Evolutionary conservation across 2,329 filamentous ascomycete species (phyloP).

Genomic region (Fusarium domesticum): DNA sequence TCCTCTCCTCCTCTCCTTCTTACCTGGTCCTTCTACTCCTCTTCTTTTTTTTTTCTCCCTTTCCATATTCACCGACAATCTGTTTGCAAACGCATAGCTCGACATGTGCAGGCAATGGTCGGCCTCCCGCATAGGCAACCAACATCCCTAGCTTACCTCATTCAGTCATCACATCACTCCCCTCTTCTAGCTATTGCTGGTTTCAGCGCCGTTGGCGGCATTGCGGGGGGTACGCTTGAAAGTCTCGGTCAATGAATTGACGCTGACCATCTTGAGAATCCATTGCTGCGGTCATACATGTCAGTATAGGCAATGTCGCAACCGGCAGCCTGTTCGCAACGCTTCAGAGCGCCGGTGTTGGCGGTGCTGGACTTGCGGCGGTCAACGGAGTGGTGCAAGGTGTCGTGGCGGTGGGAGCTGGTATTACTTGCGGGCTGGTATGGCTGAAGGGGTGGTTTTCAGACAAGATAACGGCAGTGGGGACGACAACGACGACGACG

Average conservation of each 20-base stretch:
- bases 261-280: slow-evolving; percentile 18
- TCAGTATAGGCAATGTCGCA: slow-evolving; percentile 28
- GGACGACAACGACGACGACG: neutral
- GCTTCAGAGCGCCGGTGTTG: slow-evolving; percentile 31
- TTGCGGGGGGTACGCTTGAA: slow-evolving; percentile 17
- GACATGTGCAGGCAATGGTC: neutral
- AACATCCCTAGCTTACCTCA: slow-evolving; percentile 3
- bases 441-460: too few species aligned
- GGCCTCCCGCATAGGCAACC: neutral
- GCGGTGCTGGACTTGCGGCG: slow-evolving; percentile 22
- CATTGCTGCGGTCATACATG: slow-evolving; percentile 26
- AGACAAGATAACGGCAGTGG: neutral
- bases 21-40: too few species aligned
- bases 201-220: slow-evolving; percentile 19
- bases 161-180: slow-evolving; percentile 7
- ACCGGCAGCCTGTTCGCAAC: slow-evolving; percentile 26
- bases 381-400: slow-evolving; percentile 12
- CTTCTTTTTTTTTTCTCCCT: too few species aligned
- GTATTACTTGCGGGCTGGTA: too few species aligned
- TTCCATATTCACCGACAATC: too few species aligned
- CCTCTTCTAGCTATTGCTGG: slow-evolving; percentile 14
- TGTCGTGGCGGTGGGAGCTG: slow-evolving; percentile 1
- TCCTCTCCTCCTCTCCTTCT: too few species aligned
- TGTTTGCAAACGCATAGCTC: too few species aligned
- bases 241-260: neutral